Conservation (phyloP, 225 moss, liverwort and hornwort species). For the Rhytidiadelphus loreus region DNA sequence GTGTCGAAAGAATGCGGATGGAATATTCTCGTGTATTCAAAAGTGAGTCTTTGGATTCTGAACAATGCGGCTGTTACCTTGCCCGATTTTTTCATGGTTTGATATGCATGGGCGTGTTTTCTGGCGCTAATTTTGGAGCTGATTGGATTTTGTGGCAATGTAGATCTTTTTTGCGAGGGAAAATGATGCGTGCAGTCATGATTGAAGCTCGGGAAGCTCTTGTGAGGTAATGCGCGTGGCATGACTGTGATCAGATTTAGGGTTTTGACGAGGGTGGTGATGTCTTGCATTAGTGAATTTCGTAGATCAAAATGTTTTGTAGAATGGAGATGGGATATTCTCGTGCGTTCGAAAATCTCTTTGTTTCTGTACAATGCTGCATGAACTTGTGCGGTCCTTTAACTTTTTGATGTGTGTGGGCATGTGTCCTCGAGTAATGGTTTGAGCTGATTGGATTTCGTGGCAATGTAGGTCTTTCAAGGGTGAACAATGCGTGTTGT, state of each 20-base stretch:
- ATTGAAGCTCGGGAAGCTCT: background rate
- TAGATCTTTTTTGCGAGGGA: background rate
- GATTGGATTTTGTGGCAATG: background rate
- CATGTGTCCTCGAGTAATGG: background rate
- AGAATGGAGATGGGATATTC: background rate
- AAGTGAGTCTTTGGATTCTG: background rate
- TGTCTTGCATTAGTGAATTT: background rate
- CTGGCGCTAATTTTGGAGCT: background rate
- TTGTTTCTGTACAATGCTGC: background rate
- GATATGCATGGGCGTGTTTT: background rate
- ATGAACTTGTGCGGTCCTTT: background rate
- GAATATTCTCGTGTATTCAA: background rate
- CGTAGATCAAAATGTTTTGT: background rate
- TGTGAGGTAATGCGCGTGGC: background rate
- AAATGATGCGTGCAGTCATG: background rate
- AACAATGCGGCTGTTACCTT: background rate
- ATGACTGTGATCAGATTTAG: background rate
- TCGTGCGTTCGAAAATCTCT: background rate
- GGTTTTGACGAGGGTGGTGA: background rate
- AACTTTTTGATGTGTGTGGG: background rate
- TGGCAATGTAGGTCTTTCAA: background rate
- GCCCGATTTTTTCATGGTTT: background rate
- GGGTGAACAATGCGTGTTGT: background rate
- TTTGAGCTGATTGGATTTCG: background rate
- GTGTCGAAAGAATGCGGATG: background rate